Conservation (phyloP, 1,139 yeast species). For the Ogataea hybrid region DNA sequence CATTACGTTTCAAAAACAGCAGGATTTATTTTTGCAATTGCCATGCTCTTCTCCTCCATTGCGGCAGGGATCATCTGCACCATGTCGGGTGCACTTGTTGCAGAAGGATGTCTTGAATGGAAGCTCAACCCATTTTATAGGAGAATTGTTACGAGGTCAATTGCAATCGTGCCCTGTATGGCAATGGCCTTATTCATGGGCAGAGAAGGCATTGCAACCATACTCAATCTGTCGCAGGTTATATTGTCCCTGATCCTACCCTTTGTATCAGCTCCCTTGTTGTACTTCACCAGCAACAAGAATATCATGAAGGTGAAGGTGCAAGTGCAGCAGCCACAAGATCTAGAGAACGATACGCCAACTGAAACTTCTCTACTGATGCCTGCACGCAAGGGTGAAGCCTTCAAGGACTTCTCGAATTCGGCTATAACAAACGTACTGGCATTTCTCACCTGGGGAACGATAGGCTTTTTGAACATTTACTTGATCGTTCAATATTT, state of each 20-base stretch:
- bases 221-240: conserved; percentile 74
- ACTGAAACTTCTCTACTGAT: conserved; percentile 10
- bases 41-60: conserved; percentile 73
- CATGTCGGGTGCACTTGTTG: conserved; percentile 76
- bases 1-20: conserved; percentile 64
- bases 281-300: conserved; percentile 64
- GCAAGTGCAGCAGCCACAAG: conserved; percentile 11
- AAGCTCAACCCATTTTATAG: conserved; percentile 65
- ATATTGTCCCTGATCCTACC: conserved; percentile 68
- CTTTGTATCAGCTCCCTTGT: conserved; percentile 71
- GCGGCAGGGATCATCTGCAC: conserved; percentile 84
- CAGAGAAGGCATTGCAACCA: conserved; percentile 64
- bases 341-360: not conserved
- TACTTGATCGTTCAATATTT: conserved; percentile 70
- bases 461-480: conserved; percentile 69
- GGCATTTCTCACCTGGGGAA: conserved; percentile 65
- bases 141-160: conserved; percentile 65
- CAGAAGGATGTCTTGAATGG: conserved; percentile 81
- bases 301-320: conserved; percentile 54
- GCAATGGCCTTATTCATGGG: conserved; percentile 63
- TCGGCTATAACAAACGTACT: conserved; percentile 51
- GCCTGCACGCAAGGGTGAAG: conserved; percentile 11
- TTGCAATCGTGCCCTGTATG: conserved; percentile 72
- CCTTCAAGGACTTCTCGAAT: conserved; percentile 61
- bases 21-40: conserved; percentile 70